Evolutionary conservation across 2,329 filamentous ascomycete species (phyloP).

Genomic region (Nannizziopsis barbatae): DNA sequence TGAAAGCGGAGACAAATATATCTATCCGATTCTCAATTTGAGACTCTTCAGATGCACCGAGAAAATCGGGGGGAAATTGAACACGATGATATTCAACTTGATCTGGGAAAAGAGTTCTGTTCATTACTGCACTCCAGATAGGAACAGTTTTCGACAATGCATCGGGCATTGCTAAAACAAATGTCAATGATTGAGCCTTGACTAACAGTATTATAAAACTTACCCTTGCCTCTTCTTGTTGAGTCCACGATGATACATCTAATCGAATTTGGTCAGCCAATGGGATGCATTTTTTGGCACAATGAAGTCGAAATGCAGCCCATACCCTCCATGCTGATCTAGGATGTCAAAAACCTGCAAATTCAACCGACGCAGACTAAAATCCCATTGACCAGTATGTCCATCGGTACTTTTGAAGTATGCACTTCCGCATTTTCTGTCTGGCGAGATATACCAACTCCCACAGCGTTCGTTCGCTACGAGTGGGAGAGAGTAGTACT

Average conservation of each 20-base stretch:
- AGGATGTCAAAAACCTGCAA: slow-evolving; percentile 64
- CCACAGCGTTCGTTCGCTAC: slow-evolving; percentile 92
- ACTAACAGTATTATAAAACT: slow-evolving; percentile 18
- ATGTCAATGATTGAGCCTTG: background rate
- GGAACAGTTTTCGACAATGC: slow-evolving; percentile 88
- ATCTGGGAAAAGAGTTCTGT: slow-evolving; percentile 62
- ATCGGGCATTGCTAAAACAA: slow-evolving; percentile 65
- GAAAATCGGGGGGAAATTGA: slow-evolving; percentile 58
- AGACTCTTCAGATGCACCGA: slow-evolving; percentile 63
- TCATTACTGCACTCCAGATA: slow-evolving; percentile 84
- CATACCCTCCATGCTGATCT: slow-evolving; percentile 53
- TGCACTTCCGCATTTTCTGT: slow-evolving; percentile 56
- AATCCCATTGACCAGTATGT: slow-evolving; percentile 80
- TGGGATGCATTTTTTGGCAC: slow-evolving; percentile 31
- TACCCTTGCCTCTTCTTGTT: slow-evolving; percentile 77
- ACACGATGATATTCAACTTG: slow-evolving; percentile 42
- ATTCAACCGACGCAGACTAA: slow-evolving; percentile 76
- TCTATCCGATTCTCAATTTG: slow-evolving; percentile 61
- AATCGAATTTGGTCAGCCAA: slow-evolving; percentile 2
- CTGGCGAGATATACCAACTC: slow-evolving; percentile 76
- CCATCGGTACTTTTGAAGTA: slow-evolving; percentile 99
- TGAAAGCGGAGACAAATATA: slow-evolving; percentile 42
- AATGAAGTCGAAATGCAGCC: background rate
- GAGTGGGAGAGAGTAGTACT: slow-evolving; percentile 50
- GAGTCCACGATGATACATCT: slow-evolving; percentile 74